Conservation (phyloP, 352 stramenopile species). For the Phytophthora lateralis region DNA sequence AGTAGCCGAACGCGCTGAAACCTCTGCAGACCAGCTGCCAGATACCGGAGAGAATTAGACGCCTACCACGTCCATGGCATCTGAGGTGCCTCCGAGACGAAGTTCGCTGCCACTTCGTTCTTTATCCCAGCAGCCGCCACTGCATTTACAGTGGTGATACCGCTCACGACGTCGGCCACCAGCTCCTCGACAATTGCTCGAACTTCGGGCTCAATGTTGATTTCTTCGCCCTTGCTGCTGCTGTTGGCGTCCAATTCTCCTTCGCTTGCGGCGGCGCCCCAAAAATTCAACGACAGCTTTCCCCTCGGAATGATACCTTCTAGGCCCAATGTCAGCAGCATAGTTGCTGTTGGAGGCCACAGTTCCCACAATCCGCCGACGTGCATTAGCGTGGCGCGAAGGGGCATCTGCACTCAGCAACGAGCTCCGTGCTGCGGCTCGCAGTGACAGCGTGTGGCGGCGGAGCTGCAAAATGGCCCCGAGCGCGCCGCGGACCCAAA, state of each 20-base stretch:
- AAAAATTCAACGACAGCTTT: neutral
- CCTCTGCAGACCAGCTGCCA: neutral
- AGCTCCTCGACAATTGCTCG: neutral
- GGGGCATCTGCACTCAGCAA: slow-evolving; percentile 1
- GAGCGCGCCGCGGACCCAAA: slow-evolving; percentile 11
- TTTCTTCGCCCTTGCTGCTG: too few relatives aligned
- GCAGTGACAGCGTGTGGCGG: neutral
- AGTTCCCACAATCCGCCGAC: slow-evolving; percentile 4
- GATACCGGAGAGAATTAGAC: neutral
- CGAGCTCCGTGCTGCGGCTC: neutral
- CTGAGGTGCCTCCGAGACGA: neutral
- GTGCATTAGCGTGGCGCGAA: neutral
- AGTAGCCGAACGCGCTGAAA: slow-evolving; percentile 1
- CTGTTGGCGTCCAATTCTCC: too few relatives aligned
- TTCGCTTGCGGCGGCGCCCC: too few relatives aligned
- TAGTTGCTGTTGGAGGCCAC: too few relatives aligned
- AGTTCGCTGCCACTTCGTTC: neutral
- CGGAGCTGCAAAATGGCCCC: neutral
- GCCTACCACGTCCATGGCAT: neutral
- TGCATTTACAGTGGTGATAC: too few relatives aligned
- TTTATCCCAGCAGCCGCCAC: neutral
- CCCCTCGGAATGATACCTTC: slow-evolving; percentile 1
- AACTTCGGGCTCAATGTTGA: too few relatives aligned
- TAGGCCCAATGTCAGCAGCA: too few relatives aligned
- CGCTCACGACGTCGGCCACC: too few relatives aligned